Base-by-base conservation (phyloP, 2,329 filamentous ascomycete species). In the Aulographum hederae region DNA sequence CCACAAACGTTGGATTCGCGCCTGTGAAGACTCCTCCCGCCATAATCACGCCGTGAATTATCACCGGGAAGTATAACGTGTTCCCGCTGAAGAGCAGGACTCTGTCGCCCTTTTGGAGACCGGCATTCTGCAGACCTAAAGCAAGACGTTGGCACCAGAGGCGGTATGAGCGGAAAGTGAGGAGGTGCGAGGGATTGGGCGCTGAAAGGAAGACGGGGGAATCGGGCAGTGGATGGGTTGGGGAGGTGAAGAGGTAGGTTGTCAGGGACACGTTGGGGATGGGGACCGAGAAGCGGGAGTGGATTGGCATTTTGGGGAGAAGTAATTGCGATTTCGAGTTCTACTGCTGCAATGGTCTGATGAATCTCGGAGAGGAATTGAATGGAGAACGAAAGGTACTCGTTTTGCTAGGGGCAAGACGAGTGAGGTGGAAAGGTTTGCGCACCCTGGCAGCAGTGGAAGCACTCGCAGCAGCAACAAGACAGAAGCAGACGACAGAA, bases 21-120 rank as follows among this genome's bases (percentile, higher is more conserved):
- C 78, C 79, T 0, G 73, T 78, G 54, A 86, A 86, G 33, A 86
- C 58, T 2, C 77, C 78, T 3, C 78, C 78, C 0, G 79, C 77
- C 69, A 82, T 82, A 31, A 82, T 60, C 14, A 78, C 61, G 12
- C 79, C 79, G 50, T 82, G 61, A 33, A 85, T 69, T 1, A 79
- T 58, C 1, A 69, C 59, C 0, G 79, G 75, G 46, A 75, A 80
- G 55, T 76, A 80, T 11, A 86, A 51, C 40, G 67, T 73, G 51
- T 85, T 86, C 15, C 71, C 67, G 0, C 75, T 74, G 52, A 76
- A 85, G 14, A 86, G 54, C 29, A 86, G 56, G 4, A 86, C 69
- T 2, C 78, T 69, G 41, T 84, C 78, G 8, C 78, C 75, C 0
- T 58, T 56, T 38, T 70, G 54, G 13, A 86, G 54, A 1, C 79